These are phyloP conservation scores for Pyrenophora seminiperda DNA, from an alignment of 2,329 filamentous ascomycete species.

Conservation along the genomic window DNA sequence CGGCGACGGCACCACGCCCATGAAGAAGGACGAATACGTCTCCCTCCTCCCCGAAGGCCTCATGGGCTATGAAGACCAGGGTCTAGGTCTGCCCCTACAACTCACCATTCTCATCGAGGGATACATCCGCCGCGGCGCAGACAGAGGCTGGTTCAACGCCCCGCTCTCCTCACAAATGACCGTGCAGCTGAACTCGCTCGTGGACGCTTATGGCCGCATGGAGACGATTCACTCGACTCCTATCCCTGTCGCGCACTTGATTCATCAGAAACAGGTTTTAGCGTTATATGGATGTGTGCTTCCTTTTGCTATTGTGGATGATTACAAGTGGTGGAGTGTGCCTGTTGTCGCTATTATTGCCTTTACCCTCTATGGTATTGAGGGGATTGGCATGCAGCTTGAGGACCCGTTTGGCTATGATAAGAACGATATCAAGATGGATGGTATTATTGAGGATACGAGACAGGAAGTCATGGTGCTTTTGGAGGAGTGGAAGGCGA, in stretches of 20 bases:
- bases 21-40: conserved; percentile 55
- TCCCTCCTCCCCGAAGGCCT: conserved; percentile 57
- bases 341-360: conserved; percentile 64
- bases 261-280: conserved; percentile 68
- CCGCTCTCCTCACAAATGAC: conserved; percentile 64
- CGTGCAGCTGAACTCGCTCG: conserved; percentile 61
- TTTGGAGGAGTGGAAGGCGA: conserved; percentile 62
- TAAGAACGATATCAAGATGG: conserved; percentile 70
- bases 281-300: conserved; percentile 65
- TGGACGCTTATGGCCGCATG: conserved; percentile 66
- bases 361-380: conserved; percentile 68
- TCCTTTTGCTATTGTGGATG: conserved; percentile 67
- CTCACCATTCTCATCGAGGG: conserved; percentile 64
- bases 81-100: conserved; percentile 65
- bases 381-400: conserved; percentile 66
- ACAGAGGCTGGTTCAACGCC: conserved; percentile 64
- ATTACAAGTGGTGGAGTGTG: conserved; percentile 67
- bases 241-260: conserved; percentile 67
- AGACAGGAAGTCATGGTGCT: conserved; percentile 63
- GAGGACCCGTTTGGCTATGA: conserved; percentile 71
- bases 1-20: conserved; percentile 38
- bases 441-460: conserved; percentile 66
- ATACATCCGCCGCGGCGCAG: conserved; percentile 63
- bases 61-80: conserved; percentile 61
- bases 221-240: conserved; percentile 69